These are phyloP conservation scores for Auricularia auricula-judae DNA, from an alignment of 768 basidiomycete species.

Conservation along the genomic window DNA sequence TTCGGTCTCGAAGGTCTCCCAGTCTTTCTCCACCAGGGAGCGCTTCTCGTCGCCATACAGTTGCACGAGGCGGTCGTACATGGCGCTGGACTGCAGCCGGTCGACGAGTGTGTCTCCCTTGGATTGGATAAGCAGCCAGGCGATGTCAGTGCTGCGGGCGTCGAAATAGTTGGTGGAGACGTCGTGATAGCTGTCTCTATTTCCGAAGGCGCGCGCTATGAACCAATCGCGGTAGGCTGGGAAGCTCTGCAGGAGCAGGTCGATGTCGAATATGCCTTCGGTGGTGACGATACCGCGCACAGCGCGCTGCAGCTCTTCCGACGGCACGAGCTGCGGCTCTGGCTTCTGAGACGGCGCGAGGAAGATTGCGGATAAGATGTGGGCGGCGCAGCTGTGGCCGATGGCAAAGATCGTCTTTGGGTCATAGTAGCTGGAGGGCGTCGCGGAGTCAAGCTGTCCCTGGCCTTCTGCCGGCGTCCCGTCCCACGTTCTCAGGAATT, in stretches of 20 bases:
- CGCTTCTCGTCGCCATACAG: conserved; percentile 21
- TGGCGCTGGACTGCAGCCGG: conserved; percentile 44
- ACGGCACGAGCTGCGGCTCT: conserved; percentile 4
- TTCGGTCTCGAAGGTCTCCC: conserved; percentile 31
- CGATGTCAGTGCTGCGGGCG: conserved; percentile 27
- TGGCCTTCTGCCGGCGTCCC: conserved; percentile 16
- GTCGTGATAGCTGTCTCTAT: conserved; percentile 32
- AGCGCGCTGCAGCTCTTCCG: conserved; percentile 25
- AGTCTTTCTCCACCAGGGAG: conserved; percentile 18
- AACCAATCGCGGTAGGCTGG: conserved; percentile 64
- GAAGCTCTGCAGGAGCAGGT: conserved; percentile 49
- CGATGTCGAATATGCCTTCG: conserved; percentile 72
- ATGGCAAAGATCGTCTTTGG: conserved; percentile 38
- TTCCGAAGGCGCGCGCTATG: conserved; percentile 52
- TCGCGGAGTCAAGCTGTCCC: conserved; percentile 18
- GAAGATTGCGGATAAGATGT: conserved; percentile 65
- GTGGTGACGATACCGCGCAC: conserved; percentile 50
- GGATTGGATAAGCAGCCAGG: conserved; percentile 71
- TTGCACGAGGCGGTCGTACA: conserved; percentile 41
- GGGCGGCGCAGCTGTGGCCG: conserved; percentile 76
- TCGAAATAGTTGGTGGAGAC: conserved; percentile 29
- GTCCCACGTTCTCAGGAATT: conserved; percentile 41
- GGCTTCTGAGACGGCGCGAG: conserved; percentile 43
- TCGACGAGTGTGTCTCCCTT: conserved; percentile 61
- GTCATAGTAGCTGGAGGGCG: conserved; percentile 18